Percentiles rank a stretch among this genome's conserved stretches.
Conservation (phyloP, 805 yeast genomes). For the Diddensiella santjacobensis region DNA sequence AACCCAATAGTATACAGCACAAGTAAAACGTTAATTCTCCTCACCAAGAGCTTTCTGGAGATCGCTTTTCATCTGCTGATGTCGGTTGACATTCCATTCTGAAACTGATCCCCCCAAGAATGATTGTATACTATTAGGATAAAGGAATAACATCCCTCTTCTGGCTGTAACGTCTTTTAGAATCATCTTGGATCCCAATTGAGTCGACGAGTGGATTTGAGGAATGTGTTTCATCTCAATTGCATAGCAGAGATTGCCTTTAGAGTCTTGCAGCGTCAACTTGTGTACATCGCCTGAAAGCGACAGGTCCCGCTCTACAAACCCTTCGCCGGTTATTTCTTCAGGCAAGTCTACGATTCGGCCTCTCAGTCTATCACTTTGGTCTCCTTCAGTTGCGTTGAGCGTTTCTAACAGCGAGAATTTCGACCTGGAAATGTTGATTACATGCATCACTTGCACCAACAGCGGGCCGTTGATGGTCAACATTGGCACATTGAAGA, state of each 20-base stretch:
- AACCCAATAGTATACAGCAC: no score
- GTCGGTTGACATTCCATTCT: background rate
- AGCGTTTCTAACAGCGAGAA: conserved; percentile 28
- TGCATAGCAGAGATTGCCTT: conserved; percentile 13
- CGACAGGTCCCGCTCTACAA: background rate
- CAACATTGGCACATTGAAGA: background rate
- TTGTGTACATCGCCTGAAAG: conserved; percentile 6
- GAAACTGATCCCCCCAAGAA: conserved; percentile 18
- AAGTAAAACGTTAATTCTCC: no score
- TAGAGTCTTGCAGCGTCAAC: conserved; percentile 20
- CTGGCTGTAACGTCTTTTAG: conserved; percentile 5
- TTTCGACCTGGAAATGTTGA: conserved; percentile 27
- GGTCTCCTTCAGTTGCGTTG: conserved; percentile 1
- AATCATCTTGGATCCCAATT: conserved; percentile 13
- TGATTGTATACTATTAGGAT: conserved; percentile 1
- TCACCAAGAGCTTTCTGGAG: no score
- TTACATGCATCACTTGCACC: conserved; percentile 23
- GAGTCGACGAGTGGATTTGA: conserved; percentile 6
- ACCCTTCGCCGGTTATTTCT: background rate
- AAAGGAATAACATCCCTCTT: conserved; percentile 20
- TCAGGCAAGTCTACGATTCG: conserved; percentile 7
- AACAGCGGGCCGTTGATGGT: conserved; percentile 15
- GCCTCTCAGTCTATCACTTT: conserved; percentile 6
- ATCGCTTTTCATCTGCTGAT: background rate
- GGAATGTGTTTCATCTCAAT: conserved; percentile 11